These are phyloP conservation scores for Solanum chacoense DNA, from an alignment of 305 asterid genomes.

Conservation along the genomic window DNA sequence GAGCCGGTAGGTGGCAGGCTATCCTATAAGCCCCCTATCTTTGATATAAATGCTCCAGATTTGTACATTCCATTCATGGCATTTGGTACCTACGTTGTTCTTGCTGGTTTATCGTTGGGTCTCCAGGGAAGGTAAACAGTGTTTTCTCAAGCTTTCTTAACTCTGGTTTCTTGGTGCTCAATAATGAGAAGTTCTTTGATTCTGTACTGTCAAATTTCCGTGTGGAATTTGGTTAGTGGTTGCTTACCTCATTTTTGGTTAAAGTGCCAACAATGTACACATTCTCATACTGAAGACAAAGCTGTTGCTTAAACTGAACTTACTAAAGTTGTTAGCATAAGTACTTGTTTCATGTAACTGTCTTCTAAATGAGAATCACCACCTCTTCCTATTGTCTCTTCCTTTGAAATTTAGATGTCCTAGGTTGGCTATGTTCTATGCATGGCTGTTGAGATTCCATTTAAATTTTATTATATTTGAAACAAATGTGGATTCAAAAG, in stretches of 20 bases:
- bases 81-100: conserved; percentile 38
- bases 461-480: background rate
- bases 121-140: conserved; percentile 28
- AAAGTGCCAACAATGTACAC: background rate
- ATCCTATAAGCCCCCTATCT: conserved; percentile 45
- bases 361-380: background rate
- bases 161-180: background rate
- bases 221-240: background rate
- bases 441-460: background rate
- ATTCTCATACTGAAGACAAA: background rate
- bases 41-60: conserved; percentile 47
- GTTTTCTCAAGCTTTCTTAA: background rate
- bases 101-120: conserved; percentile 36
- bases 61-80: conserved; percentile 46
- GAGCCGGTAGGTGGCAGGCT: conserved; percentile 53
- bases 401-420: background rate
- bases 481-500: background rate
- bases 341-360: background rate
- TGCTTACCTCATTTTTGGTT: background rate
- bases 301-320: background rate
- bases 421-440: background rate
- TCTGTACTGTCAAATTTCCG: background rate
- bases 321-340: background rate
- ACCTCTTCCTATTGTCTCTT: background rate
- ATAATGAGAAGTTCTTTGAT: background rate